phyloP scores from a whole-genome alignment of 257 asterid genomes.

The Primulina tabacum region DNA sequence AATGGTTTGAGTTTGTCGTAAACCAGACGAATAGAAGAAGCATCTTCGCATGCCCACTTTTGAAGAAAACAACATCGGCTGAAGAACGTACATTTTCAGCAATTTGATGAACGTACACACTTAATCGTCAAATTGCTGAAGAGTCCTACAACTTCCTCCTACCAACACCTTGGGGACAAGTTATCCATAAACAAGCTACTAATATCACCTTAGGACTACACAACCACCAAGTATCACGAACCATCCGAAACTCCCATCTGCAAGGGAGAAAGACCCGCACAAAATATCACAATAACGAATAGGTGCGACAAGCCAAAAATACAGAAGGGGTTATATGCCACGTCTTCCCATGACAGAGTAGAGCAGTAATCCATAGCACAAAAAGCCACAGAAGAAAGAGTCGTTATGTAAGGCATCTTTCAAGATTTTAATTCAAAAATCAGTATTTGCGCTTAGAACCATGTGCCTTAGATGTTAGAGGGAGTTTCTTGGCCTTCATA shows the following conservation, averaged over 20 bases:
- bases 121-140: too few relatives aligned
- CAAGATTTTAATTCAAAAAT: conserved; percentile 1
- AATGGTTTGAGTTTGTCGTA: too few relatives aligned
- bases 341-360: background rate
- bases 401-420: background rate
- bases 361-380: conserved; percentile 22
- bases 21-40: too few relatives aligned
- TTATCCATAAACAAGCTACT: background rate
- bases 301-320: background rate
- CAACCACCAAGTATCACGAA: background rate
- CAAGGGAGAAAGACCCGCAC: background rate
- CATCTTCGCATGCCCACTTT: too few relatives aligned
- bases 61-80: too few relatives aligned
- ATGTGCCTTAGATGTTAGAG: conserved; percentile 32
- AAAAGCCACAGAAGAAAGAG: conserved; percentile 4
- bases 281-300: too few relatives aligned
- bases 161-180: too few relatives aligned
- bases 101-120: too few relatives aligned
- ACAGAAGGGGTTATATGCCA: background rate
- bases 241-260: background rate
- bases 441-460: conserved; percentile 38
- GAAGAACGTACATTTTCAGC: too few relatives aligned
- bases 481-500: conserved; percentile 41
- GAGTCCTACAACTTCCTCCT: background rate
- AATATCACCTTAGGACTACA: background rate